Evolutionary conservation across 2,329 filamentous ascomycete species (phyloP), one percentile per base, ranked within the genome.

Genomic region (Dothistroma pini): DNA sequence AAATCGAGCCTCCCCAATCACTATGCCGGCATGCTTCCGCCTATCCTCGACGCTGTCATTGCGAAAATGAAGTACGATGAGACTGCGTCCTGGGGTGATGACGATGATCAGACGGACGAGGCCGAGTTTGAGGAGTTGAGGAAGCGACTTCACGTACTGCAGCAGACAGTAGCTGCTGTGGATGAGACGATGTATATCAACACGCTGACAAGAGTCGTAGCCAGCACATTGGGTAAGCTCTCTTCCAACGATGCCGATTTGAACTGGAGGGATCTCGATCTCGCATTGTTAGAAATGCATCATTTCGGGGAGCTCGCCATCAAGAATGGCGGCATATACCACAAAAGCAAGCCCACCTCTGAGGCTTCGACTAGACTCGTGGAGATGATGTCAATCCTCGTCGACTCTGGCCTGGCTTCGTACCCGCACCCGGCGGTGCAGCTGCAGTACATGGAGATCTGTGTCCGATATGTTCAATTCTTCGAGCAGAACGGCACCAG

Each of bases 51-150:
- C 74, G 91, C 92, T 58, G 93, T 97, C 69, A 89, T 99, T 62
- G 83, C 86, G 59, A 99, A 99, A 79, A 97, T 97, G 92, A 89
- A 93, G 72, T 97, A 96, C 72, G 95, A 99, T 70, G 93, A 97
- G 73, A 97, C 93, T 6, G 89, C 90, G 1, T 89, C 85, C 21
- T 97, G 93, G 93, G 93, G 93, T 41, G 88, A 93, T 60, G 93
- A 97, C 72, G 92, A 96, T 69, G 93, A 96, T 69, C 89, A 96
- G 75, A 96, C 92, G 1, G 95, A 97, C 70, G 95, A 99, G 77
- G 95, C 93, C 29, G 95, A 99, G 74, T 99, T 99, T 69, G 90
- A 96, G 72, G 95, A 99, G 69, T 82, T 99, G 57, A 87, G 96
- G 62, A 96, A 96, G 75, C 86, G 91, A 68, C 81, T 99, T 53